Evolutionary conservation across 306 rosid species (phyloP), one percentile per base, ranked within the genome.

Genomic region (Acacia confusa): DNA sequence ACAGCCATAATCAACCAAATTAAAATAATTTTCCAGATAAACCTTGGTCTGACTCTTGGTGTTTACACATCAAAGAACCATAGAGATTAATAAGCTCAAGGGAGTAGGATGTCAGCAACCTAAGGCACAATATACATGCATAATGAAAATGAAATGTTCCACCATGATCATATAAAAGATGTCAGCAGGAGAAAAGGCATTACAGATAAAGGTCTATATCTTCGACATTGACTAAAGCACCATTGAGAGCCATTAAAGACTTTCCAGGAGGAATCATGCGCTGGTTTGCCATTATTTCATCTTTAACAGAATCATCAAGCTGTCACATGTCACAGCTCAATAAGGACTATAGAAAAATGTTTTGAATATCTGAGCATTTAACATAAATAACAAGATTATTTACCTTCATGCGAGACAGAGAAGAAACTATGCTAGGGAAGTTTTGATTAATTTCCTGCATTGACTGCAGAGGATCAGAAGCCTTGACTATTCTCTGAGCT

Each of bases 221-320:
- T 78, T 95, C 99, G 2, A 93, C 92, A 88, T 87, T 95, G 98
- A 95, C 74, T 87, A 95, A 86, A 88, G 97, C 99, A 79, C 99
- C 98, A 77, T 95, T 95, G 87, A 95, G 72, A 80, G 98, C 99
- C 96, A 95, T 93, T 87, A 95, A 91, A 78, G 98, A 95, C 92
- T 95, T 95, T 87, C 99, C 99, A 85, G 99, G 97, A 74, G 98
- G 99, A 84, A 95, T 85, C 99, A 95, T 93, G 83, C 91, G 92
- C 88, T 95, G 99, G 88, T 95, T 95, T 77, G 94, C 95, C 73
- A 77, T 84, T 78, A 95, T 95, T 88, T 95, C 99, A 72, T 93
- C 99, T 82, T 87, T 91, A 79, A 95, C 90, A 66, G 98, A 92
- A 76, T 93, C 97, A 84, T 91, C 90, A 81, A 95, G 93, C 99